Conservation (phyloP, 148 eudicot genomes). For the Heliosperma pusillum region DNA sequence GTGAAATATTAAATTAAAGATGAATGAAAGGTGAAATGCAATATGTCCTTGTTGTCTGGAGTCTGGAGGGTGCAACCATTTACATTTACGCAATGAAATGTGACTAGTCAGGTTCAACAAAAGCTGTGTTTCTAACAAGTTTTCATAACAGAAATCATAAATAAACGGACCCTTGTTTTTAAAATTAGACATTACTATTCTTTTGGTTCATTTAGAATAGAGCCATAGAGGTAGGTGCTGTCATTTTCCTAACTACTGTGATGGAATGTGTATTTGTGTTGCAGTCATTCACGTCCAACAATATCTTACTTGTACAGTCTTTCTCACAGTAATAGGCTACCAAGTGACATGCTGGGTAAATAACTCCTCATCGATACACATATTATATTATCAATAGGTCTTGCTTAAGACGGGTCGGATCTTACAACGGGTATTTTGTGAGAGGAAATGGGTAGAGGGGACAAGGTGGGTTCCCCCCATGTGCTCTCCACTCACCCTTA, state of each 20-base stretch:
- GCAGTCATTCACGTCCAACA: slow-evolving; percentile 16
- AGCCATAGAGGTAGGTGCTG: slow-evolving; percentile 14
- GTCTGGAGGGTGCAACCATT: not conserved
- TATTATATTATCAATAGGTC: too few relatives aligned
- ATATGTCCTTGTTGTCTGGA: slow-evolving; percentile 30
- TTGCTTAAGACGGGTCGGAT: too few relatives aligned
- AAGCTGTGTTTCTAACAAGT: not conserved
- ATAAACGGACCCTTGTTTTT: not conserved
- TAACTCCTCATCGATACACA: too few relatives aligned
- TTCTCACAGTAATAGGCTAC: not conserved
- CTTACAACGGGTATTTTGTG: too few relatives aligned
- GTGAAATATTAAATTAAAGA: slow-evolving; percentile 4
- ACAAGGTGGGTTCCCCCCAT: too few relatives aligned
- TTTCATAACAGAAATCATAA: slow-evolving; percentile 19
- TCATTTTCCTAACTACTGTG: slow-evolving; percentile 26
- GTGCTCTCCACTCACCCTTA: too few relatives aligned
- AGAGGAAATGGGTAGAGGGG: too few relatives aligned
- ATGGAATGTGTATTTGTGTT: slow-evolving; percentile 25
- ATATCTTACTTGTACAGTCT: not conserved
- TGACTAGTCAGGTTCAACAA: slow-evolving; percentile 23
- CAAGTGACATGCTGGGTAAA: not conserved
- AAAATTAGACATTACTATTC: not conserved
- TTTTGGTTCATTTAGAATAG: not conserved
- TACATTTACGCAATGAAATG: slow-evolving; percentile 27
- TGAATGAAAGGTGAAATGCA: slow-evolving; percentile 10